phyloP scores from a whole-genome alignment of 106 monocot genomes.

The Platanthera guangdongensis region DNA sequence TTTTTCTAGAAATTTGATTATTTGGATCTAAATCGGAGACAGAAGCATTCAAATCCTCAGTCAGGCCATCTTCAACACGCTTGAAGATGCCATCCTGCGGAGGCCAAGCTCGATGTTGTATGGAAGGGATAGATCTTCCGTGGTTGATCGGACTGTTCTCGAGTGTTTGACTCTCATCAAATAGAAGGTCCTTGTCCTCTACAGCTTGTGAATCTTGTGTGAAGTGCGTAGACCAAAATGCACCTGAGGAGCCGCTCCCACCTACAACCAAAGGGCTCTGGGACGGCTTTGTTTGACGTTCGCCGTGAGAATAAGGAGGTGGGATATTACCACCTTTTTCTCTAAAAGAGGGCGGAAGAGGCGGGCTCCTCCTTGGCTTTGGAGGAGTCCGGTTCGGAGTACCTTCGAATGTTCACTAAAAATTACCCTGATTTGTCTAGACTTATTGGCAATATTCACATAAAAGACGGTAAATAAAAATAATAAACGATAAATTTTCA shows the following conservation, averaged over 20 bases:
- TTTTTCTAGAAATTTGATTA: neutral
- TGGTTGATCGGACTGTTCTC: conserved; percentile 22
- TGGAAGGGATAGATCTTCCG: conserved; percentile 21
- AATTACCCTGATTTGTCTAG: too few species aligned
- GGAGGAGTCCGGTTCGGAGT: conserved; percentile 19
- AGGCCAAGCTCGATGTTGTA: conserved; percentile 12
- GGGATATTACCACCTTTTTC: conserved; percentile 20
- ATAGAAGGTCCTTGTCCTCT: conserved; percentile 31
- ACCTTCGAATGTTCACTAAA: conserved; percentile 18
- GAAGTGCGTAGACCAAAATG: conserved; percentile 87
- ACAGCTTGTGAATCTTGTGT: conserved; percentile 30
- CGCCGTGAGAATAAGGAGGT: conserved; percentile 20
- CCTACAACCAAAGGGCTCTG: conserved; percentile 20
- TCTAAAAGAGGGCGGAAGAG: conserved; percentile 48
- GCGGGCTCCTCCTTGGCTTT: conserved; percentile 56
- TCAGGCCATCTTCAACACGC: conserved; percentile 13
- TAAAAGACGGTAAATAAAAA: too few species aligned
- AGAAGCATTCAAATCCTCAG: conserved; percentile 56
- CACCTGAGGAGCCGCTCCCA: conserved; percentile 35
- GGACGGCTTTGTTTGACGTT: conserved; percentile 17
- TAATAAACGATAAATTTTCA: too few species aligned
- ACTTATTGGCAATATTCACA: too few species aligned
- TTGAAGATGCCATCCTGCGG: conserved; percentile 17
- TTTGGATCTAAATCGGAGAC: conserved; percentile 58
- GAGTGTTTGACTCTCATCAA: conserved; percentile 34